Percentiles rank a stretch among this genome's conserved stretches.
Conservation (phyloP, 768 basidiomycete species). For the Mycena sanguinolenta region DNA sequence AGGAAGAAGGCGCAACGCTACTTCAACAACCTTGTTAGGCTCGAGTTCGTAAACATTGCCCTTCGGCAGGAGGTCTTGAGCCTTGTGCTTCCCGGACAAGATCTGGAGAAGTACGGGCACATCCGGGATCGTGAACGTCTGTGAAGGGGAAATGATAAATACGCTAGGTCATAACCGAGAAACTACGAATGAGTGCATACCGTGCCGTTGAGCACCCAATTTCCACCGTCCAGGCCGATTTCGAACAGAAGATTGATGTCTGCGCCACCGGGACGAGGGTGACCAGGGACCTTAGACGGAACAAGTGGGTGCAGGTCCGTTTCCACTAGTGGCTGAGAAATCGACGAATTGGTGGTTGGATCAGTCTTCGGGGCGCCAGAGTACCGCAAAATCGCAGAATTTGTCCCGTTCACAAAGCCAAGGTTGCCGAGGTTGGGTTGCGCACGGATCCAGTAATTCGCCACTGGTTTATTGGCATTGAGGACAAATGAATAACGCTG, state of each 20-base stretch:
- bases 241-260: slow-evolving; percentile 34
- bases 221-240: background rate
- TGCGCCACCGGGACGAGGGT: slow-evolving; percentile 45
- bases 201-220: slow-evolving; percentile 4
- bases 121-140: slow-evolving; percentile 14
- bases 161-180: too few relatives aligned
- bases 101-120: slow-evolving; percentile 30
- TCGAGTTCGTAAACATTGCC: slow-evolving; percentile 35
- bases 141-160: too few relatives aligned
- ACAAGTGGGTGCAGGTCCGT: slow-evolving; percentile 41
- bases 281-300: slow-evolving; percentile 44
- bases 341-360: background rate
- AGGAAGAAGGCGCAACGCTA: background rate
- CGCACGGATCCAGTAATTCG: slow-evolving; percentile 35
- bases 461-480: background rate
- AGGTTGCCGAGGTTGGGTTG: slow-evolving; percentile 6
- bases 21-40: slow-evolving; percentile 23
- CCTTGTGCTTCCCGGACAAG: slow-evolving; percentile 44
- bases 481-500: slow-evolving; percentile 42
- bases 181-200: too few relatives aligned
- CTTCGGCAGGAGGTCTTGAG: slow-evolving; percentile 42
- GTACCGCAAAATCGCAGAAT: slow-evolving; percentile 34
- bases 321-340: slow-evolving; percentile 15
- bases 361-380: slow-evolving; percentile 12
- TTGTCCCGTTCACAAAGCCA: slow-evolving; percentile 26